These are phyloP conservation scores for Ceratobasidium sp. DNA, from an alignment of 1,284 basidiomycete species.

Conservation along the genomic window DNA sequence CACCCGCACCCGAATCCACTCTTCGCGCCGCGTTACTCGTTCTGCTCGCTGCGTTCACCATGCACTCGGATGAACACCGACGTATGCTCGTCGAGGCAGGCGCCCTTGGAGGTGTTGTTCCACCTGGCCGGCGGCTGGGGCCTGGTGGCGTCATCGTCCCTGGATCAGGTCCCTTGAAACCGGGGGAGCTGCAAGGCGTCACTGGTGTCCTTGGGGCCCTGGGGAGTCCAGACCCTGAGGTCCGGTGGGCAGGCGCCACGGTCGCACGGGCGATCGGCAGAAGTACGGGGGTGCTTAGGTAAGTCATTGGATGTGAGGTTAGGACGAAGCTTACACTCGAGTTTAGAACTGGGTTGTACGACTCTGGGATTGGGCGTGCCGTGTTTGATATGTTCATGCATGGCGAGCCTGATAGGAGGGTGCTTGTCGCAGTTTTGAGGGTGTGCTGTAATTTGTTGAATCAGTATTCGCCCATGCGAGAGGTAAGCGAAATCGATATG, in stretches of 20 bases:
- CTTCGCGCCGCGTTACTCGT: constrained; percentile 21
- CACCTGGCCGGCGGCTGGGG: background rate
- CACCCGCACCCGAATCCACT: constrained; percentile 10
- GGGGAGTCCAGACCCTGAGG: constrained; percentile 11
- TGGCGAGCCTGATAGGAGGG: constrained; percentile 22
- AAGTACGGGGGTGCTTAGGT: constrained; percentile 29
- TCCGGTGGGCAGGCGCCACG: constrained; percentile 21
- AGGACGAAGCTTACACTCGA: background rate
- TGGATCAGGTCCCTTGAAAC: background rate
- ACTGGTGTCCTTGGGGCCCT: constrained; percentile 24
- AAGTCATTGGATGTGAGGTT: background rate
- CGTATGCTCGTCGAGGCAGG: constrained; percentile 1
- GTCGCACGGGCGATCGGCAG: constrained; percentile 18
- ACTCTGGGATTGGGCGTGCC: constrained; percentile 32
- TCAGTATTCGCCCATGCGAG: constrained; percentile 30
- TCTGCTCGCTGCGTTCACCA: constrained; percentile 13
- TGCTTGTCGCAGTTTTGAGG: constrained; percentile 18
- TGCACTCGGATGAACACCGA: constrained; percentile 24
- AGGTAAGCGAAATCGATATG: background rate
- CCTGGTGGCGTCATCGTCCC: background rate
- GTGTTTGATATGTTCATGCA: constrained; percentile 28
- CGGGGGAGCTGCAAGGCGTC: background rate
- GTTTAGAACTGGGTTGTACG: constrained; percentile 19
- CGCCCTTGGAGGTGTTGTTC: background rate
- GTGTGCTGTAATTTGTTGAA: constrained; percentile 32